Base-by-base conservation (phyloP, 2,329 filamentous ascomycete genomes). In the Aspergillus ruber region DNA sequence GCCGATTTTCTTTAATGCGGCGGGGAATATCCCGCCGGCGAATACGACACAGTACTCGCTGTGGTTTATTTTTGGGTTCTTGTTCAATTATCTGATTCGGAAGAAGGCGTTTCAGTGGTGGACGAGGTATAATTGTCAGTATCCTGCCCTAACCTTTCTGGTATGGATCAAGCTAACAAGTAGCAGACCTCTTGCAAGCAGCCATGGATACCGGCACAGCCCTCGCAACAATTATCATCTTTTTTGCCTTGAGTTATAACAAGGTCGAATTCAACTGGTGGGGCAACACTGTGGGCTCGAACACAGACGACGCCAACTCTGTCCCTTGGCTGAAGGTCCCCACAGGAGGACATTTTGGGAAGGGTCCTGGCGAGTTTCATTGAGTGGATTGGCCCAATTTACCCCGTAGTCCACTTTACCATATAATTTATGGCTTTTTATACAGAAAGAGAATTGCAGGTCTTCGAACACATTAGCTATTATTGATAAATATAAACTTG, bases 131-230 rank as follows among this genome's bases (percentile, higher is more conserved):
- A 66, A 66, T 15, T 63, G 58, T 61, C 17, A 29, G 25, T 42
- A 57, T 53, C 25, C 20, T 4, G 12, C n/a, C n/a, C 35, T 38
- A 15, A 17, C 18, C 6, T 9, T 9, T 33, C 2, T 3, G 7
- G 41, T 8, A 0, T 18, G 2, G 18, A 20, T 21, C 2, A 23
- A 29, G 23, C 23, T 45, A 27, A 35, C 13, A 10, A 10, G 8
- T 7, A 12, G 10, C 9, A 50, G 43, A 50, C 32, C 53, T 65
- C 4, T 43, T 61, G 15, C 60, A 63, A 29, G 61, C 61, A 9
- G 61, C 62, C 1, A 64, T 67, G 59, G 64, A 67, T 47, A 67
- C 64, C 0, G 64, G 64, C 4, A 66, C 64, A 1, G 63, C 64
- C 0, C 47, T 66, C 3, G 61, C 58, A 1, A 65, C 61, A 0